Evolutionary conservation across 2,329 filamentous ascomycete species (phyloP), one percentile per base, ranked within the genome.

Genomic region (Arthroderma uncinatum): DNA sequence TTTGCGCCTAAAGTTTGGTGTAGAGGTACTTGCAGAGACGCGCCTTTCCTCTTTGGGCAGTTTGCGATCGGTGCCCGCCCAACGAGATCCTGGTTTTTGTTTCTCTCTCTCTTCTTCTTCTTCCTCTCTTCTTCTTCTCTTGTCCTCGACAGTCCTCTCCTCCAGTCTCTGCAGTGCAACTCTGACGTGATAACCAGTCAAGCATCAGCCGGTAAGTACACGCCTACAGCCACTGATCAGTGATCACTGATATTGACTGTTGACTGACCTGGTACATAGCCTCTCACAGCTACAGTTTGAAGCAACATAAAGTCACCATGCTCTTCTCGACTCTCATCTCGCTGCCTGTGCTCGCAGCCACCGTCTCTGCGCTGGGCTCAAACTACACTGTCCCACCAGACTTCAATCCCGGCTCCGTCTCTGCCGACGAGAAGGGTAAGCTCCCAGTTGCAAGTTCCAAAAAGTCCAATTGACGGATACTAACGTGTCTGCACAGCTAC

Each of bases 281-380:
- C 6, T 34, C 33, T 34, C 33, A 23, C 40, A 47, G 40, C 40
- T 36, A 53, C 48, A n/a, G 48, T n/a, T 53, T 12, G 12, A 12
- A 54, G 44, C 28, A 53, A n/a, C 37, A 23, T n/a, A n/a, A n/a
- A n/a, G 28, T 44, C 25, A 19, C 54, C 59, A 65, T 69, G 71
- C 74, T 73, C 71, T 72, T 75, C 39, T 69, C 73, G 58, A 64
- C 76, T 63, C 61, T 77, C 65, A 70, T 76, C 66, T 73, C 73
- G 53, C 64, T 76, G 63, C 71, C 78, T 61, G 67, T 78, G 60
- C 69, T 74, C 63, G 69, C 73, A 65, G 64, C 75, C 30, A 72
- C 70, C 55, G 71, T 71, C 56, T 75, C 76, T 50, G 75, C 78
- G 65, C 73, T 73, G 67, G 19, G 42, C 37, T 55, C 53, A 7